Base-by-base conservation (phyloP, 1,284 basidiomycete genomes). In the Tetrapyrgos nigripes region DNA sequence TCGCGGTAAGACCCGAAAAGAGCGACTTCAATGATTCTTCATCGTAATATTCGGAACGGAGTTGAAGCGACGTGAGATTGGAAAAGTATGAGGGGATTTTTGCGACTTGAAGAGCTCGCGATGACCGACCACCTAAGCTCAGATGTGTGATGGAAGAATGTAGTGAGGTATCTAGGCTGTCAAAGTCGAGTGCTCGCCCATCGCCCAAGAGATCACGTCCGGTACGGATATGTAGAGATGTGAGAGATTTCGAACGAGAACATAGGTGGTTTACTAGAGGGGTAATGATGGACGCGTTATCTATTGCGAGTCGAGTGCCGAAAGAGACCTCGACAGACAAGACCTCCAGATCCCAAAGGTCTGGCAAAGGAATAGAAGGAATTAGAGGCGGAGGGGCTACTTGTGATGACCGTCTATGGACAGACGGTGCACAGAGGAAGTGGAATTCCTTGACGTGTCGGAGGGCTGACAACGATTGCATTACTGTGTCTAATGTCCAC, bases 51-150 rank as follows among this genome's bases (percentile, higher is more conserved):
- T n/a, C n/a, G n/a, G n/a, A n/a, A n/a, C n/a, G n/a, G n/a, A n/a
- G n/a, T n/a, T n/a, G n/a, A n/a, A 55, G 46, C 8, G 53, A 55
- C 9, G 33, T 35, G 6, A 55, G 46, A 26, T 55, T 55, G 2
- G 19, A n/a, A n/a, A 40, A 40, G 8, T 40, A 4, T 19, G 24
- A 31, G 23, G 48, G 21, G 23, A 49, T 21, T 23, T 49, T 23
- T n/a, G n/a, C n/a, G n/a, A n/a, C n/a, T n/a, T n/a, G n/a, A 6
- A 33, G 29, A 14, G 48, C 14, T 6, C 27, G 31, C 5, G 40
- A 6, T 24, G 40, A 33, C 24, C 35, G 48, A 14, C 53, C 31
- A 29, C 23, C 24, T 3, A 55, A 14, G 23, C 46, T 28, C 4
- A 55, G 14, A 35, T 35, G 26, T 10, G 14, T 31, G 23, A 55